Base-by-base conservation (phyloP, 2,329 filamentous ascomycete genomes). In the Trichoderma harzianum region DNA sequence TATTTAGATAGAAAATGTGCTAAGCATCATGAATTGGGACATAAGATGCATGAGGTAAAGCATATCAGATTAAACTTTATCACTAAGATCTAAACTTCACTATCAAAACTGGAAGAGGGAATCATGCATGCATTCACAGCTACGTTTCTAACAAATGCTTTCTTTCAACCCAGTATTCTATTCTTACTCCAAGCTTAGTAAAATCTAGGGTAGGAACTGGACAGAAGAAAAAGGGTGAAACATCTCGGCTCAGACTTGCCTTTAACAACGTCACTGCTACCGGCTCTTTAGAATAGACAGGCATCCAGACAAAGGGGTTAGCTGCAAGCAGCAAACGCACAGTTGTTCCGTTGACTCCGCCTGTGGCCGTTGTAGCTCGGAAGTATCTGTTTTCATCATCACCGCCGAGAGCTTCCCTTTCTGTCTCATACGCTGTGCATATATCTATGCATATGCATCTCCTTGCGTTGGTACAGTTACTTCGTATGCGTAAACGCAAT, bases 381-480 rank as follows among this genome's bases (percentile, higher is more conserved):
- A 90, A 93, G 91, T 93, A 93, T 93, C 91, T 92, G 90, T 83
- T 82, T 77, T 83, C 57, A 83, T 92, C 90, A 91, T 92, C 90
- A 92, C 80, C 74, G 89, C 89, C 85, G 76, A 73, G 70, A 39
- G 62, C 6, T 70, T 55, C n/a, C 36, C 10, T 57, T 36, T 14
- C 51, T 51, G 32, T 24, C 21, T 4, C 18, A 61, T 51, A 24
- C 32, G 64, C 21, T 34, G 16, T 58, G 47, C 47, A 53, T 24
- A 51, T 21, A 21, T 14, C 43, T 21, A 51, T 51, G 47, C 39
- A 21, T 32, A 18, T 51, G 43, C 36, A 21, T 24, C 26, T 12
- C 16, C 28, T n/a, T 3, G 53, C 6, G n/a, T 47, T 32, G 21
- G 39, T 43, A 43, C 39, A 43, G 39, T 2, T 3, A 43, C 36